Conservation (phyloP, 371 early-diverging fungal genomes). For the Apophysomyces sp. region DNA sequence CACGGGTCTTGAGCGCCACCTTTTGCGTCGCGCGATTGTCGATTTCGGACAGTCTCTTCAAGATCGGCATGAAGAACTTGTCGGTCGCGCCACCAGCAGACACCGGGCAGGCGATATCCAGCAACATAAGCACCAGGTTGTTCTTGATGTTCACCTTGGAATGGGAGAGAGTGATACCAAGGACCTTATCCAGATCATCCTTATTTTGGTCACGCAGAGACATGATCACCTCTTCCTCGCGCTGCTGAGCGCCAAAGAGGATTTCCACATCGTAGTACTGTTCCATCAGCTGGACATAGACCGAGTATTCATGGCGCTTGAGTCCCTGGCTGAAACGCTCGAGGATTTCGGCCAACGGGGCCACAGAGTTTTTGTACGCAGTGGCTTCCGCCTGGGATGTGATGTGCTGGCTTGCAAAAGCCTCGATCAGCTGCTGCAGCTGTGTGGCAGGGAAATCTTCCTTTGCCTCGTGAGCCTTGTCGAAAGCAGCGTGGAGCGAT, state of each 20-base stretch:
- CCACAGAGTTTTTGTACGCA: constrained; percentile 59
- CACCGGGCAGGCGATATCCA: constrained; percentile 76
- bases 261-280: constrained; percentile 85
- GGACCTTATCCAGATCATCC: constrained; percentile 75
- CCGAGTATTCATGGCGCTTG: constrained; percentile 70
- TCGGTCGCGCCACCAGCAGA: constrained; percentile 66
- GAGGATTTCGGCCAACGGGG: constrained; percentile 67
- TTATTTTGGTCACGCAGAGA: constrained; percentile 84
- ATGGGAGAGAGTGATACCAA: constrained; percentile 80
- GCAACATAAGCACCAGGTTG: constrained; percentile 71
- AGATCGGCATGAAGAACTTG: constrained; percentile 73
- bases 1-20: constrained; percentile 92
- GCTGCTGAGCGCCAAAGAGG: constrained; percentile 69
- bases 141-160: constrained; percentile 81
- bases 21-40: constrained; percentile 77
- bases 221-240: constrained; percentile 88
- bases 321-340: constrained; percentile 77
- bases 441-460: constrained; percentile 76
- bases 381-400: constrained; percentile 64
- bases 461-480: constrained; percentile 36
- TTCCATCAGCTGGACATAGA: constrained; percentile 76
- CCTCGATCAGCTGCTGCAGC: constrained; percentile 66
- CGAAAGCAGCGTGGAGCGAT: constrained; percentile 47
- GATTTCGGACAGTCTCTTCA: constrained; percentile 84
- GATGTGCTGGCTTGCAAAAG: constrained; percentile 50